These are phyloP conservation scores for Lecanicillium sp. DNA, from an alignment of 2,329 filamentous ascomycete species.

Conservation along the genomic window DNA sequence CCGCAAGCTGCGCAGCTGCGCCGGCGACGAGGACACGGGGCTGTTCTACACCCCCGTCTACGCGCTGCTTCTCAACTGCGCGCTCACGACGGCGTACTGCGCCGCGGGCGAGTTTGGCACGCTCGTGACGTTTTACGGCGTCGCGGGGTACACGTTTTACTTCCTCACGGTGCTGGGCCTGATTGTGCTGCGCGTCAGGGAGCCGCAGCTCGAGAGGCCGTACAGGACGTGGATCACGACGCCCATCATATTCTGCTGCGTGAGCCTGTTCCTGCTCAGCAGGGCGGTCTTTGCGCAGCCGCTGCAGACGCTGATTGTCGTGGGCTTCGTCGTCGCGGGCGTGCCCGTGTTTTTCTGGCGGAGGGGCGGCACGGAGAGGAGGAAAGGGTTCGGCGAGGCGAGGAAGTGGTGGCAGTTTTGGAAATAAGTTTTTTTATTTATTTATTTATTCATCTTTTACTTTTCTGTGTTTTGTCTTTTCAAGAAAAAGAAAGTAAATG, in stretches of 20 bases:
- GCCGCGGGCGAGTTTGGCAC: slow-evolving; percentile 85
- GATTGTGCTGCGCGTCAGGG: slow-evolving; percentile 80
- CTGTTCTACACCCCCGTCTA: slow-evolving; percentile 93
- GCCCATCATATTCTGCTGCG: slow-evolving; percentile 96
- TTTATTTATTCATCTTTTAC: no score
- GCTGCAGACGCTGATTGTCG: slow-evolving; percentile 79
- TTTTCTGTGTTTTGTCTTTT: no score
- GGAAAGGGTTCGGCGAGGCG: slow-evolving; percentile 32
- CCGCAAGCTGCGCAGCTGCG: slow-evolving; percentile 52
- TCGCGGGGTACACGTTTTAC: slow-evolving; percentile 96
- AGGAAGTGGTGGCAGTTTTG: slow-evolving; percentile 56
- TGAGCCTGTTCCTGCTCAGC: slow-evolving; percentile 85
- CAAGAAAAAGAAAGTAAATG: no score
- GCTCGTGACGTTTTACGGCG: slow-evolving; percentile 92
- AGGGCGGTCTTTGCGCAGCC: slow-evolving; percentile 88
- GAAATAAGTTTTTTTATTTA: slow-evolving; percentile 29
- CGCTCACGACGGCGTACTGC: slow-evolving; percentile 71
- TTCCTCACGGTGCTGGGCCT: slow-evolving; percentile 91
- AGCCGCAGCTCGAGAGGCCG: slow-evolving; percentile 81
- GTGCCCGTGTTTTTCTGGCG: slow-evolving; percentile 87
- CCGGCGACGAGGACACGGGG: slow-evolving; percentile 71
- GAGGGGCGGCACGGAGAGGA: slow-evolving; percentile 25
- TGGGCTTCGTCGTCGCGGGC: slow-evolving; percentile 77
- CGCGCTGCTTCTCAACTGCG: slow-evolving; percentile 76
- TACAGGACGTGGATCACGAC: slow-evolving; percentile 97